Evolutionary conservation across 805 yeast genomes (phyloP).

Genomic region (Vanderwaltozyma tropicalis): DNA sequence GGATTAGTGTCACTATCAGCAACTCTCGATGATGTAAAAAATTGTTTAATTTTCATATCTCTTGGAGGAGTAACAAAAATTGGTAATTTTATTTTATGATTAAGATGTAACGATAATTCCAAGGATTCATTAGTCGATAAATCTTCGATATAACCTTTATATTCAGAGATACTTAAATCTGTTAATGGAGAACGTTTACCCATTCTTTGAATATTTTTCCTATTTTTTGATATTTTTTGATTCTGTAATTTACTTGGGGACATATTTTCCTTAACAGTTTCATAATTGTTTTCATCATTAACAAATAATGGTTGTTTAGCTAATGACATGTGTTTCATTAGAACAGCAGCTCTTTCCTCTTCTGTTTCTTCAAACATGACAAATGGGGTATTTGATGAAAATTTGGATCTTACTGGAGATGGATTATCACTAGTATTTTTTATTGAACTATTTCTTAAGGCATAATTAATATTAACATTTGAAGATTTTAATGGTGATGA

Average conservation of each 20-base stretch:
- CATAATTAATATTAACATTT: slow-evolving; percentile 7
- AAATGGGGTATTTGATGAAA: slow-evolving; percentile 4
- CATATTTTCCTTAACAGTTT: slow-evolving; percentile 11
- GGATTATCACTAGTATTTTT: slow-evolving; percentile 3
- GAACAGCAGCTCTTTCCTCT: slow-evolving; percentile 9
- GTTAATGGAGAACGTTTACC: slow-evolving; percentile 7
- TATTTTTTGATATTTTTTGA: slow-evolving; percentile 1
- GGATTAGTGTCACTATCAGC: not conserved
- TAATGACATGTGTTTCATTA: slow-evolving; percentile 16
- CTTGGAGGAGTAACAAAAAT: slow-evolving; percentile 19
- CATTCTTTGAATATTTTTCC: not conserved
- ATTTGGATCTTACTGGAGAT: not conserved
- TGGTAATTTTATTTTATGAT: slow-evolving; percentile 9
- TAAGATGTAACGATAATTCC: slow-evolving; percentile 11
- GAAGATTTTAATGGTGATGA: slow-evolving; percentile 8
- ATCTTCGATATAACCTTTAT: slow-evolving; percentile 13
- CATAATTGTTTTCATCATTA: slow-evolving; percentile 18
- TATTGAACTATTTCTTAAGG: slow-evolving; percentile 13
- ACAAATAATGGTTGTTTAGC: slow-evolving; percentile 13
- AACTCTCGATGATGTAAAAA: slow-evolving; percentile 4
- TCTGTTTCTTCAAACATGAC: slow-evolving; percentile 17
- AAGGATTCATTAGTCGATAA: slow-evolving; percentile 5
- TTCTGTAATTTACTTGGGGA: slow-evolving; percentile 8
- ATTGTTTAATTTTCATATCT: slow-evolving; percentile 8
- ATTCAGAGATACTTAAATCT: slow-evolving; percentile 12